Evolutionary conservation across 768 basidiomycete genomes (phyloP).

Genomic region (Leccinum longicurvipes): DNA sequence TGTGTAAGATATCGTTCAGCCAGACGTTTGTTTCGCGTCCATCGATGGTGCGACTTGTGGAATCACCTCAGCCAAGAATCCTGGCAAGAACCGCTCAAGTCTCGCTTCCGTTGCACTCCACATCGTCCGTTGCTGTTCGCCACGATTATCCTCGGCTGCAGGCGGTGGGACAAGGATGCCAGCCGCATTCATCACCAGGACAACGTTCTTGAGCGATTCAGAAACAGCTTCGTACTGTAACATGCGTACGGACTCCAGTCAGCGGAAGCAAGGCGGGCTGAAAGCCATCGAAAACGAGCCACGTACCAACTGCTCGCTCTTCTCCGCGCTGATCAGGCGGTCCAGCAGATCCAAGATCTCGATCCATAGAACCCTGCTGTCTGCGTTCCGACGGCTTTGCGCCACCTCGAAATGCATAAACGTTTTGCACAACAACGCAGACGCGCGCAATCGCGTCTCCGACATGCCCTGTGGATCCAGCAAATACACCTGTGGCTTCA

Average conservation of each 20-base stretch:
- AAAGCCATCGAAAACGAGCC: background rate
- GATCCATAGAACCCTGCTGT: conserved; percentile 80
- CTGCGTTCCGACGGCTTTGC: conserved; percentile 54
- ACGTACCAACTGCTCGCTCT: conserved; percentile 77
- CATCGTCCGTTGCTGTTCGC: conserved; percentile 61
- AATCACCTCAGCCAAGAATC: conserved; percentile 76
- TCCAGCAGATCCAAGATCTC: conserved; percentile 87
- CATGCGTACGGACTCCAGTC: background rate
- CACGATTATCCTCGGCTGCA: conserved; percentile 42
- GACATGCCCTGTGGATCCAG: conserved; percentile 85
- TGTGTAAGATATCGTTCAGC: conserved; percentile 7
- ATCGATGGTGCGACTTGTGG: conserved; percentile 18
- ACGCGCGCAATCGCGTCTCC: conserved; percentile 85
- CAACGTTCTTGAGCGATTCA: conserved; percentile 94
- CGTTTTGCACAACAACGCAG: conserved; percentile 88
- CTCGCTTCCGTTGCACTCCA: conserved; percentile 86
- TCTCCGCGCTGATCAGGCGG: conserved; percentile 82
- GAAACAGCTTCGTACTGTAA: conserved; percentile 88
- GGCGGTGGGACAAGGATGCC: conserved; percentile 69
- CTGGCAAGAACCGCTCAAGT: conserved; percentile 88
- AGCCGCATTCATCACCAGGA: conserved; percentile 93
- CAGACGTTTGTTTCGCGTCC: conserved; percentile 13
- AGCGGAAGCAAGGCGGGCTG: background rate
- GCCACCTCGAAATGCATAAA: conserved; percentile 92
- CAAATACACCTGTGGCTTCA: conserved; percentile 76